phyloP scores from a whole-genome alignment of 2,329 filamentous ascomycete species.

The Immersiporthe knoxdaviesiana region DNA sequence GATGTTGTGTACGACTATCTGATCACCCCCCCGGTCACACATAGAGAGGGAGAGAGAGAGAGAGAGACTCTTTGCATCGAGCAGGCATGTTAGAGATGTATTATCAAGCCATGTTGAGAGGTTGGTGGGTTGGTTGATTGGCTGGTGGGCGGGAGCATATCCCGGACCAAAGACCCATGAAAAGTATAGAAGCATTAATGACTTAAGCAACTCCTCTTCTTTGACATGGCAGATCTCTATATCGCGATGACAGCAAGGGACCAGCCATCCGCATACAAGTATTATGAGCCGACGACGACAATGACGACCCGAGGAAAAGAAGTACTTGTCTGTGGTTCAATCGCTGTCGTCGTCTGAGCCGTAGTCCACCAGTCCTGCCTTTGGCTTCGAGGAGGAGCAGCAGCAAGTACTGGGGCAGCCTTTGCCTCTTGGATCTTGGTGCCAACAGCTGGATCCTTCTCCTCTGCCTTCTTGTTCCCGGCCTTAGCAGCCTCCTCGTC shows the following conservation, averaged over 20 bases:
- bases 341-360: slow-evolving; percentile 58
- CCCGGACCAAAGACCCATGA: neutral
- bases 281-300: no score
- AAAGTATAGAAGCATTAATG: slow-evolving; percentile 22
- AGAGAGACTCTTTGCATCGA: slow-evolving; percentile 2
- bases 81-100: slow-evolving; percentile 1
- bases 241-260: neutral
- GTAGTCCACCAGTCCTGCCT: slow-evolving; percentile 56
- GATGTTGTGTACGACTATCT: slow-evolving; percentile 4
- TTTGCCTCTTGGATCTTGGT: slow-evolving; percentile 30
- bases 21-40: neutral
- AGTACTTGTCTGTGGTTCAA: slow-evolving; percentile 7
- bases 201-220: slow-evolving; percentile 21
- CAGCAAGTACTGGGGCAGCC: slow-evolving; percentile 1
- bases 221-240: neutral
- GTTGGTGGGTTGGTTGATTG: neutral
- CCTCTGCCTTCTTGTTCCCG: neutral
- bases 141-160: neutral
- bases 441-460: neutral
- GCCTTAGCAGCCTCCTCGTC: slow-evolving; percentile 15
- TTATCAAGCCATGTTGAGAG: neutral
- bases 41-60: no score
- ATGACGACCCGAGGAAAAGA: no score
- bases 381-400: slow-evolving; percentile 33
- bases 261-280: no score